These are phyloP conservation scores for Coprinopsis cinerea DNA, from an alignment of 768 basidiomycete genomes.

Conservation along the genomic window DNA sequence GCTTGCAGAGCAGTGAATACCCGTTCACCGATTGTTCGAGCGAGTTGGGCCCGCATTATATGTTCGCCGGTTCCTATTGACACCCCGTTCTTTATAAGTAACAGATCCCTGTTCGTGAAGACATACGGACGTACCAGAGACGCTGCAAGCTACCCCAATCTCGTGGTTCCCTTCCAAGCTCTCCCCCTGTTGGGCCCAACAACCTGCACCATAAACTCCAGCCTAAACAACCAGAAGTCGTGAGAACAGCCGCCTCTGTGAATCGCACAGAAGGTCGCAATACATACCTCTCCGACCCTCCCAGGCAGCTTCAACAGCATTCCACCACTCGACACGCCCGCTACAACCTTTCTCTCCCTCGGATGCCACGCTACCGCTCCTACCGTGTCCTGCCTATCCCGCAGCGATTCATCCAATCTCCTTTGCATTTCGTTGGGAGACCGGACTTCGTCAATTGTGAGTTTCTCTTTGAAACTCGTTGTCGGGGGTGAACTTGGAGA, in stretches of 20 bases:
- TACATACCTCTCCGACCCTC: slow-evolving; percentile 66
- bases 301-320: slow-evolving; percentile 73
- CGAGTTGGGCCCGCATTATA: slow-evolving; percentile 53
- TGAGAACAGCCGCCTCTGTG: background rate
- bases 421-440: background rate
- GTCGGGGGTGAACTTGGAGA: too few species aligned
- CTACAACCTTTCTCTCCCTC: slow-evolving; percentile 42
- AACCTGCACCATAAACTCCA: slow-evolving; percentile 67
- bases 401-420: slow-evolving; percentile 7
- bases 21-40: slow-evolving; percentile 44
- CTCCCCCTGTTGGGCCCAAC: slow-evolving; percentile 52
- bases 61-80: slow-evolving; percentile 65
- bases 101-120: slow-evolving; percentile 1
- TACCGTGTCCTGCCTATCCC: slow-evolving; percentile 69
- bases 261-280: background rate
- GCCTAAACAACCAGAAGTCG: slow-evolving; percentile 36
- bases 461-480: too few species aligned
- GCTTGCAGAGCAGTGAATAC: slow-evolving; percentile 21
- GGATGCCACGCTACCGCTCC: slow-evolving; percentile 62
- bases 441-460: slow-evolving; percentile 17
- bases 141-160: slow-evolving; percentile 56
- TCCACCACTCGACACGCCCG: slow-evolving; percentile 82
- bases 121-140: slow-evolving; percentile 43
- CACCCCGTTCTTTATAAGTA: background rate
- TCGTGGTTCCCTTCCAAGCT: background rate